phyloP scores from a whole-genome alignment of 2,329 filamentous ascomycete species.

The Emydomyces testavorans region DNA sequence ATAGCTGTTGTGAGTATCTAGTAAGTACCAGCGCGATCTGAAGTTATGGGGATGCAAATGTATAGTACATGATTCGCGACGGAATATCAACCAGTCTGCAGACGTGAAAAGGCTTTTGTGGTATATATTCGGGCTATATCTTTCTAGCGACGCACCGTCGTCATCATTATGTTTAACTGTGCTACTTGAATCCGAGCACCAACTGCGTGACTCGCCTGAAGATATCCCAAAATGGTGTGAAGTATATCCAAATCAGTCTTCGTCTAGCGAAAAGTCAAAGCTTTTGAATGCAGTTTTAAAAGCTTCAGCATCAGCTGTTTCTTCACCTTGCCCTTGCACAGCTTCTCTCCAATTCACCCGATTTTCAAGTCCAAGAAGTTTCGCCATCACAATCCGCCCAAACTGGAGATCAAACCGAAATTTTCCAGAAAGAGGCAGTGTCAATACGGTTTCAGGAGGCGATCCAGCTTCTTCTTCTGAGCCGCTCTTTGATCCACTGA shows the following conservation, averaged over 20 bases:
- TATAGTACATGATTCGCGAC: too few species aligned
- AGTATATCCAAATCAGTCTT: slow-evolving; percentile 16
- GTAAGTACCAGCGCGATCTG: too few species aligned
- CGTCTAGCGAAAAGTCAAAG: slow-evolving; percentile 66
- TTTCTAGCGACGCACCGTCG: too few species aligned
- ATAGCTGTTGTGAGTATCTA: too few species aligned
- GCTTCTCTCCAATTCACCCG: slow-evolving; percentile 80
- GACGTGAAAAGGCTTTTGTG: too few species aligned
- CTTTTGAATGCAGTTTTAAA: slow-evolving; percentile 74
- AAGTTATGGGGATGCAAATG: too few species aligned
- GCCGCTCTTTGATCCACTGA: slow-evolving; percentile 46
- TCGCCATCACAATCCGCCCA: slow-evolving; percentile 74
- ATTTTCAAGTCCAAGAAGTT: slow-evolving; percentile 67
- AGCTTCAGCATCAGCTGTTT: slow-evolving; percentile 61
- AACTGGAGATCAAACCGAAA: slow-evolving; percentile 85
- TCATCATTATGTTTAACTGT: too few species aligned
- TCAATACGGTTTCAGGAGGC: slow-evolving; percentile 56
- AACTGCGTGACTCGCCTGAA: too few species aligned
- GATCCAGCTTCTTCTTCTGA: slow-evolving; percentile 6
- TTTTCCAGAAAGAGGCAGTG: slow-evolving; percentile 60
- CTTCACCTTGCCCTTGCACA: slow-evolving; percentile 63
- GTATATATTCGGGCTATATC: too few species aligned
- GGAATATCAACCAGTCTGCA: too few species aligned
- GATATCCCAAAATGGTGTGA: too few species aligned
- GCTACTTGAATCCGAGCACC: too few species aligned